These are phyloP conservation scores for Umbilicaria muhlenbergii DNA, from an alignment of 495 filamentous ascomycete genomes.

Conservation along the genomic window DNA sequence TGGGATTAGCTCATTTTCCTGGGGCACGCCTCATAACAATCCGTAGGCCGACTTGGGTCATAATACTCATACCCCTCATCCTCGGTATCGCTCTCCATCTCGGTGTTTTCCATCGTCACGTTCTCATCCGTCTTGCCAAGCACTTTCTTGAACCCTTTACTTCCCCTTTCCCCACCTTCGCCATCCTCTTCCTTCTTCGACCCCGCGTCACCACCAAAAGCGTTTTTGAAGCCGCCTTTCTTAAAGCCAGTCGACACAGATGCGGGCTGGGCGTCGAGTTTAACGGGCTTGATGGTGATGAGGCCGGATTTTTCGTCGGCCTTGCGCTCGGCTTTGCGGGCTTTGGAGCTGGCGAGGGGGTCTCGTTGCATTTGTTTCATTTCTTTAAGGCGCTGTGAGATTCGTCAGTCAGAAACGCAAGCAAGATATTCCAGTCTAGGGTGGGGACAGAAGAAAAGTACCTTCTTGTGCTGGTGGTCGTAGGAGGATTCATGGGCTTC, in stretches of 20 bases:
- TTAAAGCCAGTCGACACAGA: slow-evolving; percentile 29
- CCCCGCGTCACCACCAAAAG: slow-evolving; percentile 35
- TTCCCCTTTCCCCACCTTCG: slow-evolving; percentile 6
- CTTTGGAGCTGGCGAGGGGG: slow-evolving; percentile 40
- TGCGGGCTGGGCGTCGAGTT: slow-evolving; percentile 6
- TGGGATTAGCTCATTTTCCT: slow-evolving; percentile 2
- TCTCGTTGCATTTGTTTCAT: slow-evolving; percentile 45
- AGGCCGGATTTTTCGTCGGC: slow-evolving; percentile 39
- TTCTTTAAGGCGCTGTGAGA: slow-evolving; percentile 40
- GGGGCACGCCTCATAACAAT: slow-evolving; percentile 27
- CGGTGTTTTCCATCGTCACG: slow-evolving; percentile 2
- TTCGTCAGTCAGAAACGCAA: background rate
- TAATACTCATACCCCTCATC: slow-evolving; percentile 16
- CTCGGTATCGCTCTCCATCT: slow-evolving; percentile 26
- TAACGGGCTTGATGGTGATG: slow-evolving; percentile 18
- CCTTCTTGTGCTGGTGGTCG: slow-evolving; percentile 45
- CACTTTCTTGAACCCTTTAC: slow-evolving; percentile 24
- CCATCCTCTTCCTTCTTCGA: slow-evolving; percentile 18
- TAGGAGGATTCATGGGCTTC: slow-evolving; percentile 47
- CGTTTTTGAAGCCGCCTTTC: slow-evolving; percentile 48
- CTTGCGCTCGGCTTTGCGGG: slow-evolving; percentile 54
- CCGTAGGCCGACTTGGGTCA: slow-evolving; percentile 16
- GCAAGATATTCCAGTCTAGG: background rate
- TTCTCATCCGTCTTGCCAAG: slow-evolving; percentile 38
- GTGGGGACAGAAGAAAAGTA: background rate